Conservation (phyloP, 192 early-diverging fungal genomes). For the Phycomyces blakesleeanus region DNA sequence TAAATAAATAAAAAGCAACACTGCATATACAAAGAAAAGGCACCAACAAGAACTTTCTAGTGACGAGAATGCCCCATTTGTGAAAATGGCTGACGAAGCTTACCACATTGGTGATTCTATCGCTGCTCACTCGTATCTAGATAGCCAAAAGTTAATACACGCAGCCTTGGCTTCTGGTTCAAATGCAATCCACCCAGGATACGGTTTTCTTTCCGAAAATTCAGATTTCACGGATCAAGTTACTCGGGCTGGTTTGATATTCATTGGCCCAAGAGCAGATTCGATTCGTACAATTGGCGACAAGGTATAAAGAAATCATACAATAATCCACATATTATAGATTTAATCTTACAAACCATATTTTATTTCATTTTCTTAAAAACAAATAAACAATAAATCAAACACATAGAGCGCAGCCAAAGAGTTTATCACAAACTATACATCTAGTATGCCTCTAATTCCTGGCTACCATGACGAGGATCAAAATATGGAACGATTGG, state of each 20-base stretch:
- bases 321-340: too few relatives aligned
- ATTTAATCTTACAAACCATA: too few relatives aligned
- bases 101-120: slow-evolving; percentile 51
- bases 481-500: slow-evolving; percentile 47
- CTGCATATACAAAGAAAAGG: too few relatives aligned
- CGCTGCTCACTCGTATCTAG: slow-evolving; percentile 51
- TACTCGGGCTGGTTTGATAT: slow-evolving; percentile 46
- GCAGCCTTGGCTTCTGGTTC: slow-evolving; percentile 46
- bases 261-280: slow-evolving; percentile 54
- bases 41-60: too few relatives aligned
- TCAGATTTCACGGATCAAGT: slow-evolving; percentile 52
- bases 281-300: slow-evolving; percentile 60
- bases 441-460: slow-evolving; percentile 53
- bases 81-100: slow-evolving; percentile 53
- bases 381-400: slow-evolving; percentile 4
- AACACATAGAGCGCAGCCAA: slow-evolving; percentile 44
- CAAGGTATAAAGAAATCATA: slow-evolving; percentile 19
- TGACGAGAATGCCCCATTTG: slow-evolving; percentile 49
- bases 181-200: slow-evolving; percentile 57
- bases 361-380: too few relatives aligned
- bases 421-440: slow-evolving; percentile 48
- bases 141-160: slow-evolving; percentile 48
- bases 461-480: slow-evolving; percentile 65
- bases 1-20: slow-evolving; percentile 6
- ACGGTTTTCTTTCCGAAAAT: slow-evolving; percentile 63